phyloP scores from a whole-genome alignment of 768 basidiomycete species.

The Vararia minispora region DNA sequence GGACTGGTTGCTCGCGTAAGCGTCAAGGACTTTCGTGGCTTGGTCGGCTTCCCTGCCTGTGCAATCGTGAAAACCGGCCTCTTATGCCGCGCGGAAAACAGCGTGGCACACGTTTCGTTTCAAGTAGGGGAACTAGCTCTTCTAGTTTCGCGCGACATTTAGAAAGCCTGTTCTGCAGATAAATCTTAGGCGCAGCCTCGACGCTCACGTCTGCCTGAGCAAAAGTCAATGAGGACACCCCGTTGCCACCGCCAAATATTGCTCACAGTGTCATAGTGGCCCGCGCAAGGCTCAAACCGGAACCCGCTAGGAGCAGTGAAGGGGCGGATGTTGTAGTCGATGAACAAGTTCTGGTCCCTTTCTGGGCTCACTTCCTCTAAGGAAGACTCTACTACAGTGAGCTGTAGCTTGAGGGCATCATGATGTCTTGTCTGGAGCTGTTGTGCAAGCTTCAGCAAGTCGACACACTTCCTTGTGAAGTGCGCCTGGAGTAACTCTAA shows the following conservation, averaged over 20 bases:
- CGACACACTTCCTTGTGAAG: conserved; percentile 43
- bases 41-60: conserved; percentile 47
- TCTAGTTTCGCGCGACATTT: conserved; percentile 48
- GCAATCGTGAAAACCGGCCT: background rate
- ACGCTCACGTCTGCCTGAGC: conserved; percentile 47
- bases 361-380: conserved; percentile 41
- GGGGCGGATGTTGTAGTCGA: conserved; percentile 56
- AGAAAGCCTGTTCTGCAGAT: conserved; percentile 69
- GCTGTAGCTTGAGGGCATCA: conserved; percentile 41
- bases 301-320: conserved; percentile 58
- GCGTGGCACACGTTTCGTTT: conserved; percentile 41
- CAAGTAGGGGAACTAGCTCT: conserved; percentile 47
- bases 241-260: background rate
- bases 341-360: conserved; percentile 61
- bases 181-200: conserved; percentile 62
- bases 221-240: background rate
- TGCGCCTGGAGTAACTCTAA: conserved; percentile 62
- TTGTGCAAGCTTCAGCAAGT: conserved; percentile 49
- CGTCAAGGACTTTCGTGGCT: conserved; percentile 31
- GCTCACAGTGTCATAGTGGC: conserved; percentile 67
- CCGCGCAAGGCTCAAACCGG: conserved; percentile 64
- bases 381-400: conserved; percentile 33
- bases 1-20: conserved; percentile 35
- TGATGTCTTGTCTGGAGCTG: conserved; percentile 47
- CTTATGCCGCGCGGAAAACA: background rate